These are phyloP conservation scores for Dianthus caryophyllus DNA, from an alignment of 148 eudicot genomes.

Conservation along the genomic window DNA sequence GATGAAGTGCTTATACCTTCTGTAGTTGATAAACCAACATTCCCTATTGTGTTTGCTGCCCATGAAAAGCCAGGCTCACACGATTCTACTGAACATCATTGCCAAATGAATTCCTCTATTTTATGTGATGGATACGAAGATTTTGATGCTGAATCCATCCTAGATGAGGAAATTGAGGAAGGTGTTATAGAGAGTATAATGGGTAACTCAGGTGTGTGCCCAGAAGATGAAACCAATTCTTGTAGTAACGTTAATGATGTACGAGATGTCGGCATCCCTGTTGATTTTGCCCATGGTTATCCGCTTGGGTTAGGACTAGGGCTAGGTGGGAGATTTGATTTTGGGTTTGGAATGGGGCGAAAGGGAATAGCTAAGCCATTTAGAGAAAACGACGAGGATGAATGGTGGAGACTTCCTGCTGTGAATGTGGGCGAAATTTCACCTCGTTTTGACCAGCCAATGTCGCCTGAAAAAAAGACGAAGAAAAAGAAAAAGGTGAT, in stretches of 20 bases:
- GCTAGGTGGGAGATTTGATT: conserved; percentile 40
- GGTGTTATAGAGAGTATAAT: conserved; percentile 72
- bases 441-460: conserved; percentile 37
- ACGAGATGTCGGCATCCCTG: conserved; percentile 16
- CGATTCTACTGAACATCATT: conserved; percentile 27
- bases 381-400: conserved; percentile 44
- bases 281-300: conserved; percentile 50
- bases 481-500: conserved; percentile 31
- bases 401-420: conserved; percentile 68
- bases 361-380: conserved; percentile 33
- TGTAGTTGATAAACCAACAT: conserved; percentile 41
- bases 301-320: conserved; percentile 76
- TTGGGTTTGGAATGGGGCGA: conserved; percentile 43
- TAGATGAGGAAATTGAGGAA: conserved; percentile 74
- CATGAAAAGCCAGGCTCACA: conserved; percentile 36
- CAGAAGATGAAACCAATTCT: conserved; percentile 30
- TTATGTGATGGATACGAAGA: conserved; percentile 38
- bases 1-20: conserved; percentile 69
- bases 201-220: conserved; percentile 44
- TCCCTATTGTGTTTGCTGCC: conserved; percentile 30
- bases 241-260: conserved; percentile 9
- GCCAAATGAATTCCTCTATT: conserved; percentile 26
- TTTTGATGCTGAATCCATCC: conserved; percentile 80
- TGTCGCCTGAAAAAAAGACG: conserved; percentile 44
- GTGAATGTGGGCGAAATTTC: conserved; percentile 58